Evolutionary conservation across 257 asterid genomes (phyloP), one percentile per base, ranked within the genome.

Genomic region (Solanum chilense): DNA sequence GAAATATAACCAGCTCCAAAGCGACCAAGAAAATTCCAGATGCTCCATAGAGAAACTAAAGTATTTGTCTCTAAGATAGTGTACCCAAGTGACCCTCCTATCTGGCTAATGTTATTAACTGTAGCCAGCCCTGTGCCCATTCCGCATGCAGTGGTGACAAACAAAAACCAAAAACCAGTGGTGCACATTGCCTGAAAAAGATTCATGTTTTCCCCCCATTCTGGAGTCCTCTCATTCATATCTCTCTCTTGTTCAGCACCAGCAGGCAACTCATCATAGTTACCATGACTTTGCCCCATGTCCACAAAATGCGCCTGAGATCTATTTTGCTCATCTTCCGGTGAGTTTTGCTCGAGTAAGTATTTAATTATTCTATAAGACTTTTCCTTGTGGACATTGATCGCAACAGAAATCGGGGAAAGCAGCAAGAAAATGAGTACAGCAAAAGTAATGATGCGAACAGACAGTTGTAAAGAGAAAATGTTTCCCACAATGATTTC

Each of bases 121-220:
- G 97, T 93, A 23, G 99, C 98, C 66, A 97, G 88, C 20, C 99
- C 99, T 1, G 99, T 93, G 12, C 99, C 99, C 99, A 97, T 95
- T 9, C 99, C 99, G 83, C 97, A 94, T 13, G 94, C 41, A 95
- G 95, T 97, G 6, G 99, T 96, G 5, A 91, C 49, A 86, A 94
- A 97, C 49, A 97, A 86, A 21, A 97, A 89, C 99, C 99, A 97
- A 92, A 97, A 97, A 89, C 92, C 92, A 44, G 92, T 9, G 5
- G 96, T 93, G 29, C 91, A 31, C 89, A 92, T 88, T 31, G 99
- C 98, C 89, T 97, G 93, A 12, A 92, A 31, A 10, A 94, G 91
- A 81, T 94, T 95, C 84, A 93, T 35, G 62, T 91, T 94, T 44
- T 90, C 93, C 82, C 88, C 91, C 80, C 29, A 81, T 49, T 85